Evolutionary conservation across 1,284 basidiomycete genomes (phyloP).

Genomic region (Ganoderma leucocontextum): DNA sequence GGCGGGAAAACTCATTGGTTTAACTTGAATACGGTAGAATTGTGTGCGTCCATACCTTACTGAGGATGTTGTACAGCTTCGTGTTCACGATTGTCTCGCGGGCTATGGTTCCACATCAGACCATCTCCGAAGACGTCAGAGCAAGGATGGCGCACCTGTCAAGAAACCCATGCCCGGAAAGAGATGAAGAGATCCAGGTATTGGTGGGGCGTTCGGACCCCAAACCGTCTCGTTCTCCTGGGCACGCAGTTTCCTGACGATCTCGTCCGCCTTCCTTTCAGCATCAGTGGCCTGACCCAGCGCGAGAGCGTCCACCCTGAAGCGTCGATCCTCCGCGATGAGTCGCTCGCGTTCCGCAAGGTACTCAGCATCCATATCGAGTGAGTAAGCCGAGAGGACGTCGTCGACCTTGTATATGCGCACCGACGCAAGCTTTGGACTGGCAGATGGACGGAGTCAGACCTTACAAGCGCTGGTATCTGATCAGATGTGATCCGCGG

Average conservation of each 20-base stretch:
- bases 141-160: constrained; percentile 7
- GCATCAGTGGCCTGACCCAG: constrained; percentile 4
- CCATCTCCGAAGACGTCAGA: background rate
- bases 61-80: constrained; percentile 63
- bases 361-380: constrained; percentile 18
- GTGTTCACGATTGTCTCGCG: constrained; percentile 66
- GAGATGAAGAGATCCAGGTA: constrained; percentile 18
- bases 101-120: constrained; percentile 46
- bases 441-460: background rate
- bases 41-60: constrained; percentile 51
- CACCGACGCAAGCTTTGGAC: background rate
- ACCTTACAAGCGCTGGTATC: background rate
- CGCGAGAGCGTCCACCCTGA: constrained; percentile 15
- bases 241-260: constrained; percentile 10
- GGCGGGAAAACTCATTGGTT: background rate
- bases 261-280: constrained; percentile 17
- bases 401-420: background rate
- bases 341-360: constrained; percentile 15
- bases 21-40: background rate
- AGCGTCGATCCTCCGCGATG: constrained; percentile 18
- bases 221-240: constrained; percentile 15
- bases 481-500: background rate
- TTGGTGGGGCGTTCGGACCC: constrained; percentile 11
- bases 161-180: constrained; percentile 26
- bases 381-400: background rate